Evolutionary conservation across 2,329 filamentous ascomycete genomes (phyloP).

Genomic region (Paecilomyces fulvus): DNA sequence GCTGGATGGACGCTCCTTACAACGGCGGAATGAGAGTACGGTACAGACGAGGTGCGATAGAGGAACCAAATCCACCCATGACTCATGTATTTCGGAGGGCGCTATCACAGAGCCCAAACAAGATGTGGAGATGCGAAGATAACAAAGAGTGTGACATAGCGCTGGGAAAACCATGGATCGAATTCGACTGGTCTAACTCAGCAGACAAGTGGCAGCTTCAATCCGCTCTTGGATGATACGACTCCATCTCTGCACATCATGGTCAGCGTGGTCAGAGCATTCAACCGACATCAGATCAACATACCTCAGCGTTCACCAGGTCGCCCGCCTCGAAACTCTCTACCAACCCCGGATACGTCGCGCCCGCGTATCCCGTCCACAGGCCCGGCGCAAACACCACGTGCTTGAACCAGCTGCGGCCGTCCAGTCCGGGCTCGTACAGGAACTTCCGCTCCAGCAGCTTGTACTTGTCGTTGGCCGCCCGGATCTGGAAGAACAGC

Average conservation of each 20-base stretch:
- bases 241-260: constrained; percentile 30
- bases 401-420: constrained; percentile 84
- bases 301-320: constrained; percentile 42
- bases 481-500: constrained; percentile 55
- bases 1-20: no score
- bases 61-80: not conserved
- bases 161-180: not conserved
- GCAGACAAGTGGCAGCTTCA: constrained; percentile 20
- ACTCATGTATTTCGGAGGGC: not conserved
- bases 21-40: no score
- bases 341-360: constrained; percentile 56
- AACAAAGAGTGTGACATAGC: not conserved
- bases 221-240: constrained; percentile 30
- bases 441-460: constrained; percentile 72
- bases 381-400: constrained; percentile 85
- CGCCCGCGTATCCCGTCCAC: constrained; percentile 84
- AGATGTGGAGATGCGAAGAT: not conserved
- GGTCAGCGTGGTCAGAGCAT: constrained; percentile 3
- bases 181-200: constrained; percentile 6
- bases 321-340: constrained; percentile 50
- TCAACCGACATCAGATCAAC: constrained; percentile 12
- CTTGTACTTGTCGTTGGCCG: constrained; percentile 75
- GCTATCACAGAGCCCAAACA: not conserved
- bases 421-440: constrained; percentile 66
- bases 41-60: no score